A percentile compares a stretch with the other conserved stretches of the same genome.
Evolutionary conservation across 2,329 filamentous ascomycete species (phyloP).

Genomic region (Colletotrichum navitas): DNA sequence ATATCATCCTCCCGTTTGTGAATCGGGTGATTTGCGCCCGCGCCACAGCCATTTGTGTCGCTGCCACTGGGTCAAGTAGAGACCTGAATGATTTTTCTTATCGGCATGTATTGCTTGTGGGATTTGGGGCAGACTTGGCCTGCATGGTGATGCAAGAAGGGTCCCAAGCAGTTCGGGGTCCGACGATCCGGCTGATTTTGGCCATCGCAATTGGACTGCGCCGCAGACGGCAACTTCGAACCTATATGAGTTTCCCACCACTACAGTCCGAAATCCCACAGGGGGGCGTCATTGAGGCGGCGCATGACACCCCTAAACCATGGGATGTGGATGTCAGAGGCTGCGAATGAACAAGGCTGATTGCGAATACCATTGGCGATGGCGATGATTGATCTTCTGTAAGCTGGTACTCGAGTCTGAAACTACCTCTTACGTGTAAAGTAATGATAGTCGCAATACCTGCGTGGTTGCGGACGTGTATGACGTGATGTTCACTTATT

Average conservation of each 20-base stretch:
- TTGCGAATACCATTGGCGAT: background rate
- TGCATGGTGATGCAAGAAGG: constrained; percentile 38
- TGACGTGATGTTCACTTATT: background rate
- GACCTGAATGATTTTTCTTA: background rate
- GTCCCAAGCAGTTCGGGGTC: constrained; percentile 13
- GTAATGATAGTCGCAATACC: constrained; percentile 3
- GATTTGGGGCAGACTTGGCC: background rate
- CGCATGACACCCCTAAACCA: constrained; percentile 1
- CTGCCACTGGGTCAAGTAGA: background rate
- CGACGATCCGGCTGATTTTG: constrained; percentile 24
- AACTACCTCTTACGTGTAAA: background rate
- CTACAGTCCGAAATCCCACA: background rate
- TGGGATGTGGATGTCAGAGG: background rate
- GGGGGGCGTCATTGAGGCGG: constrained; percentile 23
- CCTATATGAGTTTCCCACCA: constrained; percentile 19
- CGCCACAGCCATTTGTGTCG: background rate
- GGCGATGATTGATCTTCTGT: constrained; percentile 22
- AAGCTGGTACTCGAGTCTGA: background rate
- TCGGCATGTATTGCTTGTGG: no score
- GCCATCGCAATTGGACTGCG: constrained; percentile 27
- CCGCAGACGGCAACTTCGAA: constrained; percentile 5
- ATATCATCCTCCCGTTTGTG: no score
- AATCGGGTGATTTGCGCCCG: no score
- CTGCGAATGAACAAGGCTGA: background rate
- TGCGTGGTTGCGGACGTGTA: background rate